Base-by-base conservation (phyloP, 2,329 filamentous ascomycete genomes). In the Venturia effusa region DNA sequence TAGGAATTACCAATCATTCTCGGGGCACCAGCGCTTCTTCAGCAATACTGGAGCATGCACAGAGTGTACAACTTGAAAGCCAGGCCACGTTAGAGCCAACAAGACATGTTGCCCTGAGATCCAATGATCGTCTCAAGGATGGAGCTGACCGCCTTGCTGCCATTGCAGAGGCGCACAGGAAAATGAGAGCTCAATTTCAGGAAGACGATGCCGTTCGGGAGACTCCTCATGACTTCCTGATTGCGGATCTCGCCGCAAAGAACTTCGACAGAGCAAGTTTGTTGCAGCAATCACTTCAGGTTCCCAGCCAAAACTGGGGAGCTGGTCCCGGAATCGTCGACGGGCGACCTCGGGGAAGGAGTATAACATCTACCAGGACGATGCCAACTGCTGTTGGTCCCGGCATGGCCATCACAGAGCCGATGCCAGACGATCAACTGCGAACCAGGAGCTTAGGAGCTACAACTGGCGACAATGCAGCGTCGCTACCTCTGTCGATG, bases 151-250 rank as follows among this genome's bases (percentile, higher is more conserved):
- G 61, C n/a, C 41, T 63, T 30, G 61, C 61, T 54, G 61, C 24
- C 10, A 63, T 63, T 57, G 61, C 61, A 27, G 34, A 55, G 32
- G 61, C 61, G 51, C 61, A 63, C 22, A 45, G 51, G 8, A 63
- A 51, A 17, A 63, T 63, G 61, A 32, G 61, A 39, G 61, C 45
- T 24, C 61, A 63, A 5, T 57, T 63, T 39, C 39, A 51, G 40
- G 41, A 62, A 37, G 51, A 34, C 17, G 32, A 63, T 27, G 45
- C 19, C 40, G 22, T 32, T 30, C 22, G 10, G 17, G 45, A 40
- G 24, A 40, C 48, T 19, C 61, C 61, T 10, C 61, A 45, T 22
- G 61, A 63, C 27, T 51, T 63, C 15, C n/a, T 55, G 11, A 48
- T 37, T 13, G 30, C 27, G 32, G 61, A 63, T 6, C 15, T 19